These are phyloP conservation scores for Sarcocystis neurona DNA, from an alignment of 169 alveolate species.

Conservation along the genomic window DNA sequence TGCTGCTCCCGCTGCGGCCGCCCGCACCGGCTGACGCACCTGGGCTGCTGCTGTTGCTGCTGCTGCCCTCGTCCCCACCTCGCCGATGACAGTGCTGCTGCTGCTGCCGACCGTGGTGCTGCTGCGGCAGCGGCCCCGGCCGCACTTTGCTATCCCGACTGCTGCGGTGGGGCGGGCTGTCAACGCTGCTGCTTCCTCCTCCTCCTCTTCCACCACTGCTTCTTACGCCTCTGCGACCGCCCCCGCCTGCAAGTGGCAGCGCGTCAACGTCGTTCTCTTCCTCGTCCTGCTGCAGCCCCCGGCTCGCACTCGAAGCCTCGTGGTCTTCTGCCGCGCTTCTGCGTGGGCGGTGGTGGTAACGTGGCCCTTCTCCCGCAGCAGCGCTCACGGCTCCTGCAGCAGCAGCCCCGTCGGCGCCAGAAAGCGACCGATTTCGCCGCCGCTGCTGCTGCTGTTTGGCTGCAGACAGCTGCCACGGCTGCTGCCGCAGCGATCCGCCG, in stretches of 20 bases:
- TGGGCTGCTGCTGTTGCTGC: constrained; percentile 10
- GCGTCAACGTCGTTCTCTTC: neutral
- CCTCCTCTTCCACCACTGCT: neutral
- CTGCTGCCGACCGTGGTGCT: constrained; percentile 39
- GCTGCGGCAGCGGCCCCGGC: constrained; percentile 13
- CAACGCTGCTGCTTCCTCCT: neutral
- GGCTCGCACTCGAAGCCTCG: no score
- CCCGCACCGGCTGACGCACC: neutral
- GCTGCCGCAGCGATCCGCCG: constrained; percentile 44
- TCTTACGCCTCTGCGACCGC: neutral
- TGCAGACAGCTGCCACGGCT: constrained; percentile 41
- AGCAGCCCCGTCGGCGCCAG: neutral
- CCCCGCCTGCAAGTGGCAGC: neutral
- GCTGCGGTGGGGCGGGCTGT: neutral
- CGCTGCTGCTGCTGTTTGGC: constrained; percentile 25
- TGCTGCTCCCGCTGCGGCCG: neutral
- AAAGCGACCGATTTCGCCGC: neutral
- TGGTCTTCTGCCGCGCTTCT: no score
- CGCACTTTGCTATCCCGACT: neutral
- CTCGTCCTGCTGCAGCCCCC: neutral
- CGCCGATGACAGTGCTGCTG: no score
- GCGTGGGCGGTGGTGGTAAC: no score
- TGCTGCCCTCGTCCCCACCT: no score
- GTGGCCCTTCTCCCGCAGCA: no score
- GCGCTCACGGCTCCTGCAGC: neutral